phyloP scores from a whole-genome alignment of 768 basidiomycete species.

The Suillus placidus region DNA sequence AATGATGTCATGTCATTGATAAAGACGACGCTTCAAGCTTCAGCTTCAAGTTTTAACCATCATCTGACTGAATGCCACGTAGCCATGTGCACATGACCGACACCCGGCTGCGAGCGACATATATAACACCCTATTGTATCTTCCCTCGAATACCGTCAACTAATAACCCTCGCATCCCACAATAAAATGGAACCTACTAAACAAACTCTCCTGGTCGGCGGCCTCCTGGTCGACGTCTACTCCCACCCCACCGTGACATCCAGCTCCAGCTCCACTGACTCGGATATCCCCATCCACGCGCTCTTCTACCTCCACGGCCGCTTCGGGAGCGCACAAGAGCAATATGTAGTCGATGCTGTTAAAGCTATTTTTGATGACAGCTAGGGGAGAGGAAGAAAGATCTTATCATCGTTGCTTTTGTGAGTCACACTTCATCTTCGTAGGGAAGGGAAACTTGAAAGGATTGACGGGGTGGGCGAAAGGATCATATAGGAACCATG shows the following conservation, averaged over 20 bases:
- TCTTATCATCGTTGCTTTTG: conserved; percentile 31
- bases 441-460: too few species aligned
- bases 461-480: background rate
- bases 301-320: conserved; percentile 35
- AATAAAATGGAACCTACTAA: background rate
- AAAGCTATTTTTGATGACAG: conserved; percentile 24
- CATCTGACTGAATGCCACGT: too few species aligned
- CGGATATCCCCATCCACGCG: conserved; percentile 28
- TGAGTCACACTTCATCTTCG: conserved; percentile 15
- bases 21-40: too few species aligned
- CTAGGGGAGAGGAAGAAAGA: conserved; percentile 27
- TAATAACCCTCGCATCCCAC: background rate
- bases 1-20: too few species aligned
- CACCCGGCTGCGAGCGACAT: too few species aligned
- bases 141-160: too few species aligned
- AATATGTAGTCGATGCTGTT: conserved; percentile 19
- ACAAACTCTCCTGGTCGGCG: conserved; percentile 25
- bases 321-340: conserved; percentile 6
- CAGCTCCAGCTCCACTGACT: conserved; percentile 6
- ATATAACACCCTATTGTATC: too few species aligned
- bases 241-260: conserved; percentile 17
- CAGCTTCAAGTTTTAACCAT: too few species aligned
- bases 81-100: too few species aligned
- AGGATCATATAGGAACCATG: conserved; percentile 39
- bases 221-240: conserved; percentile 30